Base-by-base conservation (phyloP, 768 basidiomycete genomes). In the Hygrocybe coccinea region DNA sequence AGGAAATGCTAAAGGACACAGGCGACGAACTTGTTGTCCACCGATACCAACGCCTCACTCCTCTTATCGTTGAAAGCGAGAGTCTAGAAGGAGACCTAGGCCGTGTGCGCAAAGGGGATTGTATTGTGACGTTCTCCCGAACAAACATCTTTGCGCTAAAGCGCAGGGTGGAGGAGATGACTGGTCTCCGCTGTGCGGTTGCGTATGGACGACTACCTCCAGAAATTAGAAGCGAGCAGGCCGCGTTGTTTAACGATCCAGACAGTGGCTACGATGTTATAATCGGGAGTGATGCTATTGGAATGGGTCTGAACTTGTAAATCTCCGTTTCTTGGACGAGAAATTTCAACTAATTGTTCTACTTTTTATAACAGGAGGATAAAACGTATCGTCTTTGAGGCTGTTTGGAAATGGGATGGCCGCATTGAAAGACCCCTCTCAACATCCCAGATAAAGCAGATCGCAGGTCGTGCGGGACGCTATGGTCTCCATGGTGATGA, bases 251-350 rank as follows among this genome's bases (percentile, higher is more conserved):
- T 78, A 98, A 99, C 63, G 82, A 91, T 57, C 83, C 83, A 0
- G 65, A 81, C 39, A 90, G 86, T n/a, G 86, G 83, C 1, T 90
- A 89, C 63, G 89, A 95, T 62, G 86, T 98, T 2, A 78, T 99
- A 39, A 83, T 98, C 15, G 95, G 91, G 1, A 94, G 90, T 62
- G 97, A 99, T 64, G 93, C 94, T 0, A 86, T 97, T 48, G 94
- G 97, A 1, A 95, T 99, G 93, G 97, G 97, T 0, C 78, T 99
- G 19, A 98, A 99, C 66, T 71, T 99, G 97, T 97, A 68, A 43
- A 89, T 74, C 3, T 36, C 17, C 12, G 38, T 53, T 55, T 36
- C 8, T 46, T 51, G 61, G 24, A 1, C 37, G 22, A 8, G n/a
- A 29, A 2, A 17, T 6, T 39, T 35, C 37, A 15, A 21, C 19